Evolutionary conservation across 306 rosid species (phyloP), one percentile per base, ranked within the genome.

Genomic region (Glycine soja): DNA sequence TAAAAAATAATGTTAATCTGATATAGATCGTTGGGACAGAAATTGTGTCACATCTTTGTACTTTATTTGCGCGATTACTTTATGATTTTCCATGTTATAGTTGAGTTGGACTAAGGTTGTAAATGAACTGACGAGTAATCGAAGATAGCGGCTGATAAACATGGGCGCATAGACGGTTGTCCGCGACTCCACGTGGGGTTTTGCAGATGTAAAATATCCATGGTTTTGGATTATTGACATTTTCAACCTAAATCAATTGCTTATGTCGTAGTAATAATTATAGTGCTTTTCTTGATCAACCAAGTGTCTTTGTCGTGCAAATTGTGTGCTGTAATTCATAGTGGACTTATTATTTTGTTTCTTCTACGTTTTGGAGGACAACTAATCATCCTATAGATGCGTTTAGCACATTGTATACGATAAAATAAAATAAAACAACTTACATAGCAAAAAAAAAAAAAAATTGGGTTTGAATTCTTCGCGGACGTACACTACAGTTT

Each of bases 221-320:
- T 6, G 42, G 61, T 11, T 58, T 5, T 18, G 5, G 19, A 46
- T 24, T 6, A 13, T 62, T 16, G 58, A 52, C 57, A 53, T 71
- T 62, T 63, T 71, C 78, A 72, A 56, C 73, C 19, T 48, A 36
- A 24, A 24, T 43, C 30, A 10, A 59, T 69, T n/a, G 71, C 40
- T 46, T 42, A 61, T 77, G 70, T 30, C 70, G 40, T 67, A 30
- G 32, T 66, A 16, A 7, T 10, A 24, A 24, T 4, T 18, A 8
- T 16, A 4, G 8, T 45, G 6, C n/a, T 62, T 62, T 32, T 48
- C 13, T 38, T 62, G 18, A 66, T 43, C 43, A 53, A 67, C 52
- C 72, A 40, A 69, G 48, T 83, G 82, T 76, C 82, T n/a, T 13
- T n/a, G 19, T 77, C 14, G 40, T 51, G 72, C 13, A 62, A 58